A percentile compares a stretch with the other conserved stretches of the same genome.
phyloP scores from a whole-genome alignment of 106 monocot species.

The Platanthera guangdongensis region DNA sequence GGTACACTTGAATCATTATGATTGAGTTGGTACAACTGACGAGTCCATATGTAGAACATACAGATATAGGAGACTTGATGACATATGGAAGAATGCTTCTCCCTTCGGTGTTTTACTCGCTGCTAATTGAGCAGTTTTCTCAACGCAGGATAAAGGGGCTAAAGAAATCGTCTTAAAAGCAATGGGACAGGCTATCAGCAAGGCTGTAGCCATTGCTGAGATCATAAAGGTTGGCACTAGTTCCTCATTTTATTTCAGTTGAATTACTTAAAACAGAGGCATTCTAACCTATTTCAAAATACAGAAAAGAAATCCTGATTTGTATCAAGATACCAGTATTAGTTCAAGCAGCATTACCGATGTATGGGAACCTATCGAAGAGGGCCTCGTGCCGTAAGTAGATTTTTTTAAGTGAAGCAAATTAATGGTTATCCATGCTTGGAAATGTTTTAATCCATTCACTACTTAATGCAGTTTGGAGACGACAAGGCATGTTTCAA shows the following conservation, averaged over 20 bases:
- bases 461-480: constrained; percentile 51
- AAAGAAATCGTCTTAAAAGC: constrained; percentile 60
- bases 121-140: background rate
- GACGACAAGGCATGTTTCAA: constrained; percentile 86
- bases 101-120: background rate
- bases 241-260: background rate
- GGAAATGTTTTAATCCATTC: no score
- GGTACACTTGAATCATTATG: background rate
- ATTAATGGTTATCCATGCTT: background rate
- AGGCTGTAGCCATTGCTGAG: constrained; percentile 55
- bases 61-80: background rate
- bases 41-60: background rate
- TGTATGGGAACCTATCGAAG: constrained; percentile 98
- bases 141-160: constrained; percentile 33
- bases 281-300: background rate
- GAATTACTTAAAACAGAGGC: background rate
- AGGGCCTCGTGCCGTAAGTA: constrained; percentile 91
- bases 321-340: constrained; percentile 76
- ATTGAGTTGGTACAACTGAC: background rate
- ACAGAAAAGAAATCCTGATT: constrained; percentile 64
- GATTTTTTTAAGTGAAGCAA: background rate
- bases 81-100: background rate
- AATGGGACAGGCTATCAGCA: constrained; percentile 70
- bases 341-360: constrained; percentile 92
- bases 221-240: constrained; percentile 42